These are phyloP conservation scores for Lactarius quietus DNA, from an alignment of 768 basidiomycete species.

Conservation along the genomic window DNA sequence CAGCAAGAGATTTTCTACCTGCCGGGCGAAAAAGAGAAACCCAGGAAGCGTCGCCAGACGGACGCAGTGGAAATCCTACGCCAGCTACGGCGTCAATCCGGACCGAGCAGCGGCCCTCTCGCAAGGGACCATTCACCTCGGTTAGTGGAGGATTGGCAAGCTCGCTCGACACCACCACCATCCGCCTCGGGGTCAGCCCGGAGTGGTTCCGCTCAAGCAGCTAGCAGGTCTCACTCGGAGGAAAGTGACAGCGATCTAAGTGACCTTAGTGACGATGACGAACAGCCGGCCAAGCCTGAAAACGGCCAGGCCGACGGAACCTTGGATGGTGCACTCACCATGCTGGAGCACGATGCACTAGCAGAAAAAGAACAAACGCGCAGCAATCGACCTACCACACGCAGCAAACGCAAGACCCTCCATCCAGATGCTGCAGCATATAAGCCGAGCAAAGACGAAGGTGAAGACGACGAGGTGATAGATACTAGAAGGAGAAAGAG, in stretches of 20 bases:
- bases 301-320: not conserved
- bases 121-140: conserved; percentile 17
- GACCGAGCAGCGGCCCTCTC: conserved; percentile 6
- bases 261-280: conserved; percentile 6
- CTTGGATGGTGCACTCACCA: not conserved
- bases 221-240: not conserved
- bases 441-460: conserved; percentile 22
- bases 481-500: conserved; percentile 11
- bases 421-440: conserved; percentile 24
- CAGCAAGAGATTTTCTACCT: conserved; percentile 63
- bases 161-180: conserved; percentile 3
- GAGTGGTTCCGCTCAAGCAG: conserved; percentile 3
- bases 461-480: conserved; percentile 11
- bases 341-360: not conserved
- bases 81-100: conserved; percentile 20
- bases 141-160: conserved; percentile 10
- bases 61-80: conserved; percentile 15
- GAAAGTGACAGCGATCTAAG: conserved; percentile 9
- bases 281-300: conserved; percentile 11
- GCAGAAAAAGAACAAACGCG: conserved; percentile 1
- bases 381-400: not conserved
- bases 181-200: conserved; percentile 12
- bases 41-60: conserved; percentile 22
- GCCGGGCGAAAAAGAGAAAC: conserved; percentile 45
- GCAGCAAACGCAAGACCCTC: conserved; percentile 25